Evolutionary conservation across 1,284 basidiomycete species (phyloP), one percentile per base, ranked within the genome.

Genomic region (Microbotryum violaceum): DNA sequence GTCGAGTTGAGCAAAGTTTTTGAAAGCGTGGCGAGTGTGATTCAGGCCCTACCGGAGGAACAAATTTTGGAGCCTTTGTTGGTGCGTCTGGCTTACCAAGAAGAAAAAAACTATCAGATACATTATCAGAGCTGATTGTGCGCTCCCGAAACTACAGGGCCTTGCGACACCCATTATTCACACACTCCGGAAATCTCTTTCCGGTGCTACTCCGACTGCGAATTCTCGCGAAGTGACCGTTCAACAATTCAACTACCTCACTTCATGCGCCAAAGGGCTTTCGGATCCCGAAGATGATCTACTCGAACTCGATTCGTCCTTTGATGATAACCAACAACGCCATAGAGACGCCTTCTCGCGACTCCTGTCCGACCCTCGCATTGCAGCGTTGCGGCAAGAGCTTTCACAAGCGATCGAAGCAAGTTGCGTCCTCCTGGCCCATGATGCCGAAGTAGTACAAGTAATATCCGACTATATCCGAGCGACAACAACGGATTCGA

Each of bases 1-100:
- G 54, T 63, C 29, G 71, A 74, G 48, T 68, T 71, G n/a, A 63
- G 63, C 10, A 71, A 70, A 56, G 72, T 74, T 10, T 53, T 74
- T 10, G 71, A 71, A 33, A 64, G 69, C 21, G 72, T 73, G 1
- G 67, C 69, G 9, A 71, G 69, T 23, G 71, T 74, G 21, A 61
- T 74, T 16, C 71, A 73, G 50, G 72, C 72, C 4, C 47, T 73
- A 18, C 65, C 68, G 8, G 47, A 48, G 21, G 58, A 53, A 8
- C 52, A 60, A 27, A 60, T 60, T 3, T 56, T 69, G 10, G 65
- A 67, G 33, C 69, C 70, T 0, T 52, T 72, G 20, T 45, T 70
- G 23, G 68, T 60, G 47, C 57, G 60, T 50, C 49, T 8, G 45
- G 27, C 23, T 48, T 45, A 16, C 49, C 14, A 20, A 5, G 1